These are phyloP conservation scores for Candida takata DNA, from an alignment of 805 yeast genomes.

Conservation along the genomic window DNA sequence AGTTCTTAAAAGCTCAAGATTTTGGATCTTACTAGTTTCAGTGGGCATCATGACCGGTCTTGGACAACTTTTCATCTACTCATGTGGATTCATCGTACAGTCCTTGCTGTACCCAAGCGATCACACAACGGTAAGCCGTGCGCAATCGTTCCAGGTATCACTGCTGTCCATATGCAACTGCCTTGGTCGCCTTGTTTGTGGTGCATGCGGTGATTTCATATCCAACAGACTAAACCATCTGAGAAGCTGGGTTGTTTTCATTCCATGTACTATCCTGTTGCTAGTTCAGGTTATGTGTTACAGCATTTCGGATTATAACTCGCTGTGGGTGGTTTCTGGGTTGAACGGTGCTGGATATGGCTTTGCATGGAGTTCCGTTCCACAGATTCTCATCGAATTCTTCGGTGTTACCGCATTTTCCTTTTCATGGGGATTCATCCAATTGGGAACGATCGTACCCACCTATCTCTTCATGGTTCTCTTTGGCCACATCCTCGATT, in stretches of 20 bases:
- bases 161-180: conserved; percentile 64
- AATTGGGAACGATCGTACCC: conserved; percentile 58
- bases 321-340: conserved; percentile 45
- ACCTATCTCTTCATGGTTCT: conserved; percentile 52
- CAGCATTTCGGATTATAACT: conserved; percentile 25
- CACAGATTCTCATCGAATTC: conserved; percentile 67
- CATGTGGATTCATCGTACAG: conserved; percentile 63
- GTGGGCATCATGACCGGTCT: conserved; percentile 55
- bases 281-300: conserved; percentile 46
- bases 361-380: conserved; percentile 61
- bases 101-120: conserved; percentile 31
- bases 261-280: conserved; percentile 43
- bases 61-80: conserved; percentile 70
- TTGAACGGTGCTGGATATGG: conserved; percentile 69
- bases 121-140: conserved; percentile 32
- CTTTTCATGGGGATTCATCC: conserved; percentile 68
- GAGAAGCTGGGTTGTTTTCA: conserved; percentile 46
- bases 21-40: conserved; percentile 44
- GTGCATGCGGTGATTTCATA: conserved; percentile 56
- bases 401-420: conserved; percentile 66
- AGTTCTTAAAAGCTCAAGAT: conserved; percentile 28
- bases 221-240: conserved; percentile 37
- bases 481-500: conserved; percentile 61
- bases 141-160: conserved; percentile 70
- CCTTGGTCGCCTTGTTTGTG: conserved; percentile 56